phyloP scores from a whole-genome alignment of 1,284 basidiomycete genomes.

The Vanrija pseudolonga region DNA sequence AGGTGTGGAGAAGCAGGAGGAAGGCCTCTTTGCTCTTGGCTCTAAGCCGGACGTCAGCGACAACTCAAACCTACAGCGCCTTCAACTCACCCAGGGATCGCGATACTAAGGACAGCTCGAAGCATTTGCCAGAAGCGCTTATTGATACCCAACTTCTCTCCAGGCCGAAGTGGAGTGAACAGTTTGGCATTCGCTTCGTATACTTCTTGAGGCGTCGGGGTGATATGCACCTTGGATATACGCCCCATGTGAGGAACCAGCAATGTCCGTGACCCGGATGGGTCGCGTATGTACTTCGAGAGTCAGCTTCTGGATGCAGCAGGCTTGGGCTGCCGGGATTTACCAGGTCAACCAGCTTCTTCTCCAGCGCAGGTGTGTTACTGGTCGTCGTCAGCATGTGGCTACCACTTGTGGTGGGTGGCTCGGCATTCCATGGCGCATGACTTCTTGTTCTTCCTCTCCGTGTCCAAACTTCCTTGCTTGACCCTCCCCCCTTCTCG shows the following conservation, averaged over 20 bases:
- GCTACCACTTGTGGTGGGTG: not conserved
- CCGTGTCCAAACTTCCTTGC: too few species aligned
- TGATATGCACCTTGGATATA: conserved; percentile 59
- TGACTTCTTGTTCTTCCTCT: too few species aligned
- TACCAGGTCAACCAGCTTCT: conserved; percentile 48
- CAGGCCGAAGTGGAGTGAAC: conserved; percentile 35
- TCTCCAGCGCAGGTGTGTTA: conserved; percentile 48
- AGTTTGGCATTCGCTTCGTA: conserved; percentile 32
- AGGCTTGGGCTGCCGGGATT: conserved; percentile 6
- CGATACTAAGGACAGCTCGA: conserved; percentile 68
- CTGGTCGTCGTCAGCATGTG: conserved; percentile 16
- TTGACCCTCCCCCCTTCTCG: too few species aligned
- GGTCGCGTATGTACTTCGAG: conserved; percentile 43
- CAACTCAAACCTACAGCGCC: not conserved
- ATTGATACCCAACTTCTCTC: conserved; percentile 68
- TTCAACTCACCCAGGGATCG: conserved; percentile 58
- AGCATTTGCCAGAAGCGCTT: conserved; percentile 75
- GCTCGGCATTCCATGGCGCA: too few species aligned
- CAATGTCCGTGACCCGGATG: conserved; percentile 58
- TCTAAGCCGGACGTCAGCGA: conserved; percentile 26
- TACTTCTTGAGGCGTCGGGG: conserved; percentile 29
- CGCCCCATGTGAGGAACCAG: conserved; percentile 64
- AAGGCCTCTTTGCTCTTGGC: conserved; percentile 70
- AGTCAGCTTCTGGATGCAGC: not conserved
- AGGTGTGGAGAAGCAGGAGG: conserved; percentile 74